phyloP scores from a whole-genome alignment of 495 filamentous ascomycete species.

The Penicillium subrubescens region DNA sequence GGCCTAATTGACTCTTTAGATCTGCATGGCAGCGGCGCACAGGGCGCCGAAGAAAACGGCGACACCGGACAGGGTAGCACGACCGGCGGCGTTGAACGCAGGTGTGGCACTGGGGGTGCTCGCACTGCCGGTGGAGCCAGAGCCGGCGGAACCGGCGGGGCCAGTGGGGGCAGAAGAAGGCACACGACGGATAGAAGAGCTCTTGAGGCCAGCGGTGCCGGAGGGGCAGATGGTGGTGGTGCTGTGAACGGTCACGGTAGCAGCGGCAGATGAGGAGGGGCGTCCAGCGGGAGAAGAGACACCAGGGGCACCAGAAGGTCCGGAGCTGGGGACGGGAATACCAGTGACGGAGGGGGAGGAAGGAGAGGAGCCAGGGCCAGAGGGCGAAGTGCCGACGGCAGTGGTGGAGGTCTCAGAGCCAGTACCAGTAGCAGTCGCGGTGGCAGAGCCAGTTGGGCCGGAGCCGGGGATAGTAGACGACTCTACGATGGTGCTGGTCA shows the following conservation, averaged over 20 bases:
- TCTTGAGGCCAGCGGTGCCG: constrained; percentile 9
- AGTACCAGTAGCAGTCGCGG: background rate
- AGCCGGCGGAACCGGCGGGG: constrained; percentile 9
- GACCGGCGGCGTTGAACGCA: constrained; percentile 32
- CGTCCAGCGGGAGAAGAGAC: background rate
- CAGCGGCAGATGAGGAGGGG: constrained; percentile 1
- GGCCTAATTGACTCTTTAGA: constrained; percentile 17
- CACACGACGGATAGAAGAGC: constrained; percentile 11
- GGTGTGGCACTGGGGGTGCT: constrained; percentile 14
- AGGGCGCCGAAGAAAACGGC: constrained; percentile 28
- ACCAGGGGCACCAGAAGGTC: constrained; percentile 1
- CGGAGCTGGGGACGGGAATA: background rate
- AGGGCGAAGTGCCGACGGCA: background rate
- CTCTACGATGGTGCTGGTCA: background rate
- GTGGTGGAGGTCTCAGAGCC: background rate
- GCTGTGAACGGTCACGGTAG: constrained; percentile 3
- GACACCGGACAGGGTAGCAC: constrained; percentile 29
- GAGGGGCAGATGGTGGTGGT: constrained; percentile 14
- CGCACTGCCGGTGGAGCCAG: constrained; percentile 7
- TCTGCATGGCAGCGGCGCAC: constrained; percentile 24
- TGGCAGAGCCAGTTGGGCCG: background rate
- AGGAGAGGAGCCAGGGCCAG: constrained; percentile 2
- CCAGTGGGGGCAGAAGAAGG: constrained; percentile 12
- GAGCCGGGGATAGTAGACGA: background rate
- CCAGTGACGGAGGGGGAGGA: constrained; percentile 1